Conservation (phyloP, 257 asterid species). For the Perilla frutescens region DNA sequence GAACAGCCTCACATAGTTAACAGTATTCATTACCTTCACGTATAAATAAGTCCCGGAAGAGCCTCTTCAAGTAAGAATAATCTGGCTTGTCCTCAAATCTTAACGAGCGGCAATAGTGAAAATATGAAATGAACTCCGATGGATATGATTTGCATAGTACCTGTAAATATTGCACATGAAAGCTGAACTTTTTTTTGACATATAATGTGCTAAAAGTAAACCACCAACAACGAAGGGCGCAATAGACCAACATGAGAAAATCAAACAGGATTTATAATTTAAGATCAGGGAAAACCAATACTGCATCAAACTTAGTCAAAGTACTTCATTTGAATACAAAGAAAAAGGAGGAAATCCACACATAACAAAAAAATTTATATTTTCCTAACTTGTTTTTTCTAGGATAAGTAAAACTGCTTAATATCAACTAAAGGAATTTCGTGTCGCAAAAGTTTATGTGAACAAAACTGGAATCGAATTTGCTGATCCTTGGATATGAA, state of each 20-base stretch:
- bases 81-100: conserved; percentile 96
- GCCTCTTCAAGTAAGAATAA: conserved; percentile 90
- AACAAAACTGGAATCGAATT: not conserved
- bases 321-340: conserved; percentile 18
- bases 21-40: conserved; percentile 72
- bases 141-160: conserved; percentile 86
- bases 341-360: not conserved
- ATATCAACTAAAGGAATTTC: conserved; percentile 17
- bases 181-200: conserved; percentile 18
- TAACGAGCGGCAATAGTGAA: conserved; percentile 89
- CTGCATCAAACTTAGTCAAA: not conserved
- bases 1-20: conserved; percentile 17
- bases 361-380: not conserved
- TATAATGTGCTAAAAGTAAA: conserved; percentile 16
- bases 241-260: conserved; percentile 2
- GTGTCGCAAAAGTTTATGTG: not conserved
- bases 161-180: conserved; percentile 45
- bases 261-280: conserved; percentile 11
- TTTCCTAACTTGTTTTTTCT: not conserved
- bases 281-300: conserved; percentile 4
- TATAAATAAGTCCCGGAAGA: conserved; percentile 83
- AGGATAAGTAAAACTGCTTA: not conserved
- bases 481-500: not conserved
- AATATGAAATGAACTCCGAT: conserved; percentile 85
- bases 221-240: conserved; percentile 14